Evolutionary conservation across 345 rosid species (phyloP).

Genomic region (Eucalyptus sp.): DNA sequence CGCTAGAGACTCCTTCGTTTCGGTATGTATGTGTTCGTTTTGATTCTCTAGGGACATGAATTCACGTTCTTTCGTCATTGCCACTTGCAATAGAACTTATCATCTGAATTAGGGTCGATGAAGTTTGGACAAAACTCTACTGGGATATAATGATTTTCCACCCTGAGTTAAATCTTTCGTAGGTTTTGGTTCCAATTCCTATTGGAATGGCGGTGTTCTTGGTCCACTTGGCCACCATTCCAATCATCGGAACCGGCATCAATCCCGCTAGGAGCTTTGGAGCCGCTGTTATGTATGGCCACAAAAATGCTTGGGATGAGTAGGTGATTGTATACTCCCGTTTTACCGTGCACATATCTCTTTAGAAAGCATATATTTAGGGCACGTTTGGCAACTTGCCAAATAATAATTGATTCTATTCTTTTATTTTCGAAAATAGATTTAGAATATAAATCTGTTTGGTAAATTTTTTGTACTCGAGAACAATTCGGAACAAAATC

Average conservation of each 20-base stretch:
- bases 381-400: too few species aligned
- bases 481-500: too few species aligned
- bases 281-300: conserved; percentile 64
- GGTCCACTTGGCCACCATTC: conserved; percentile 90
- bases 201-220: conserved; percentile 90
- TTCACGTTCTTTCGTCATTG: not conserved
- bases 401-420: too few species aligned
- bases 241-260: conserved; percentile 83
- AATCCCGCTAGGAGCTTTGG: conserved; percentile 91
- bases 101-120: not conserved
- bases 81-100: not conserved
- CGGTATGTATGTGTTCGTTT: conserved; percentile 25
- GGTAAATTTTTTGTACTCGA: too few species aligned
- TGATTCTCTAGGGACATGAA: not conserved
- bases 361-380: not conserved
- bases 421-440: too few species aligned
- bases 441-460: rapidly evolving
- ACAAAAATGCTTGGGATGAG: conserved; percentile 55
- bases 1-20: conserved; percentile 86
- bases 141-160: not conserved
- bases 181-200: conserved; percentile 87
- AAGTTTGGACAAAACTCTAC: not conserved
- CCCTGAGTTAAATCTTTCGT: too few species aligned
- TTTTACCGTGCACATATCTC: not conserved
- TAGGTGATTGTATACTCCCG: conserved; percentile 16